Evolutionary conservation across 305 asterid genomes (phyloP).

Genomic region (Fraxinus nigra): DNA sequence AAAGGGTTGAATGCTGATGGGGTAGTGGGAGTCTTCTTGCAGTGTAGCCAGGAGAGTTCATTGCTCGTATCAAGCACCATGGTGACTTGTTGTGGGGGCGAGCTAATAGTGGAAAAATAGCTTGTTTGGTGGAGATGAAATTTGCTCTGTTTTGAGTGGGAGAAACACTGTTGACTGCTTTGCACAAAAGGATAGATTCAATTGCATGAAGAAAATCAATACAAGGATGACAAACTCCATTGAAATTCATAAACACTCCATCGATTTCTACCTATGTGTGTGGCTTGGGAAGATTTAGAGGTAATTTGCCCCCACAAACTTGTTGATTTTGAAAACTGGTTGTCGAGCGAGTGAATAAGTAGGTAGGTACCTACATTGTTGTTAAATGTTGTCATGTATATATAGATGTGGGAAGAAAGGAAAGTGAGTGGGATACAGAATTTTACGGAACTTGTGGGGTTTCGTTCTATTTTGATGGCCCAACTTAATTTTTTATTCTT

Average conservation of each 20-base stretch:
- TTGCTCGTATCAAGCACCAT: conserved; percentile 88
- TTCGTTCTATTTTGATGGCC: no score
- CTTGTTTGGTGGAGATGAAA: conserved; percentile 45
- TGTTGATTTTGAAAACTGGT: no score
- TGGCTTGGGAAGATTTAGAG: neutral
- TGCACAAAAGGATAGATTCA: conserved; percentile 23
- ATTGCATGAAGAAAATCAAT: conserved; percentile 20
- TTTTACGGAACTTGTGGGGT: no score
- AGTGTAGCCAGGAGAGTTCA: conserved; percentile 76
- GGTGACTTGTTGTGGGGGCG: conserved; percentile 58
- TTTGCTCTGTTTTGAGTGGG: conserved; percentile 40
- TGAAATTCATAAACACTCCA: neutral
- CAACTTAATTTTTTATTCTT: no score
- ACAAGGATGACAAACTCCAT: conserved; percentile 23
- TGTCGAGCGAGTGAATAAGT: no score
- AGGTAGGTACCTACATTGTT: no score
- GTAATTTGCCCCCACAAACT: no score
- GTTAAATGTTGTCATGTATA: no score
- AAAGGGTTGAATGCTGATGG: conserved; percentile 40
- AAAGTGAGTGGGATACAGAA: no score
- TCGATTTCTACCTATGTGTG: neutral
- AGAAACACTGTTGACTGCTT: conserved; percentile 30
- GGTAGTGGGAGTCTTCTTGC: conserved; percentile 41
- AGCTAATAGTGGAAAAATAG: conserved; percentile 67
- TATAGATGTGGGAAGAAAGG: no score